Conservation (phyloP, 306 rosid species). For the Prunus mume region DNA sequence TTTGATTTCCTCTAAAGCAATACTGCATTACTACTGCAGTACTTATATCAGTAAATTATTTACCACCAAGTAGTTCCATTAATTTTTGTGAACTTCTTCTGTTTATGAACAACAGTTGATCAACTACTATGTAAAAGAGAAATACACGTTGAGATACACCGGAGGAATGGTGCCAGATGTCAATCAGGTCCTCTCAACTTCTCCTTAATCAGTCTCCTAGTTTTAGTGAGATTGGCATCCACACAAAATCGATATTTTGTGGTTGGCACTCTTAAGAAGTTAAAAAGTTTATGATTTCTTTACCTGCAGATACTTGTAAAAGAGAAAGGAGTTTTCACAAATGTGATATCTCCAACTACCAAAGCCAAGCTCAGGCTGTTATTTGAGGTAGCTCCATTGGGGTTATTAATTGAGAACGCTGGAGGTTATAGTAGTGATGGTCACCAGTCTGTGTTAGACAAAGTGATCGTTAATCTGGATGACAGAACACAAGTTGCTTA, state of each 20-base stretch:
- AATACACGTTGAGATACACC: slow-evolving; percentile 95
- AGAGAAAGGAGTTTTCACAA: slow-evolving; percentile 93
- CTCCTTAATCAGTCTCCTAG: not conserved
- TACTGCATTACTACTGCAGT: not conserved
- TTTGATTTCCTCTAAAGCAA: slow-evolving; percentile 9
- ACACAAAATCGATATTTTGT: not conserved
- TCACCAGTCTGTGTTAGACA: slow-evolving; percentile 75
- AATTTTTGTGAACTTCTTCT: not conserved
- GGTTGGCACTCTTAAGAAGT: not conserved
- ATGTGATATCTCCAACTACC: slow-evolving; percentile 81
- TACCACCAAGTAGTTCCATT: not conserved
- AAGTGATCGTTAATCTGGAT: slow-evolving; percentile 66
- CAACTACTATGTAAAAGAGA: slow-evolving; percentile 75
- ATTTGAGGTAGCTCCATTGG: slow-evolving; percentile 98
- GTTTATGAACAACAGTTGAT: slow-evolving; percentile 52
- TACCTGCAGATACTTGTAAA: slow-evolving; percentile 72
- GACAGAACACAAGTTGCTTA: slow-evolving; percentile 98
- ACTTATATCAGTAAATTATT: not conserved
- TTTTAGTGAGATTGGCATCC: not conserved
- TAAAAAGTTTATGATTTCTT: not conserved
- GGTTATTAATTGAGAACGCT: slow-evolving; percentile 80
- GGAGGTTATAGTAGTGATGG: slow-evolving; percentile 99
- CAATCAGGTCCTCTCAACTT: slow-evolving; percentile 60
- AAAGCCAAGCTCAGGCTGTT: slow-evolving; percentile 90
- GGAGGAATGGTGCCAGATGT: slow-evolving; percentile 99